phyloP scores from a whole-genome alignment of 179 eudicot genomes.

The Dionaea muscipula region DNA sequence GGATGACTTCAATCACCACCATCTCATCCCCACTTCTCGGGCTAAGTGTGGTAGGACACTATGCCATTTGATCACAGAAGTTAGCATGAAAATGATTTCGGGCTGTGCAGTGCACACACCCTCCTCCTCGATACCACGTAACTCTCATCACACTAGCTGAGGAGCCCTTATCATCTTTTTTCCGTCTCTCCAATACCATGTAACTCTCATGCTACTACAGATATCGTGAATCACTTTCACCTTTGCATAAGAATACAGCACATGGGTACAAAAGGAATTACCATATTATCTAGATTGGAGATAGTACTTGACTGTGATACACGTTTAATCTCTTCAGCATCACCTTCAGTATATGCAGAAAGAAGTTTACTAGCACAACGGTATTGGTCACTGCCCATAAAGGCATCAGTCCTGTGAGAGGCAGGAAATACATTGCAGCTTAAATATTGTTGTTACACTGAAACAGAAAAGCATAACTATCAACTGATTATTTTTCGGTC shows the following conservation, averaged over 20 bases:
- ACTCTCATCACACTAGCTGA: no score
- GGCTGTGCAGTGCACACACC: neutral
- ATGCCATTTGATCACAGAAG: neutral
- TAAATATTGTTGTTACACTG: neutral
- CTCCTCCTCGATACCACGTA: neutral
- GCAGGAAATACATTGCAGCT: neutral
- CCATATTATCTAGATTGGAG: conserved; percentile 57
- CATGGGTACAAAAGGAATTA: conserved; percentile 8
- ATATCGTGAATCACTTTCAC: neutral
- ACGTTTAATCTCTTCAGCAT: conserved; percentile 61
- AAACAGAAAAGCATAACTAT: neutral
- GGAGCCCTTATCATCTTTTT: no score
- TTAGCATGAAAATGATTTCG: neutral
- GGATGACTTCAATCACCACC: neutral
- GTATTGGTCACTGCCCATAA: conserved; percentile 62
- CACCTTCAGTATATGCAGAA: conserved; percentile 62
- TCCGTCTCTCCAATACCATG: neutral
- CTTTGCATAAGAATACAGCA: neutral
- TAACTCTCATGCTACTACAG: neutral
- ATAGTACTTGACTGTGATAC: conserved; percentile 46
- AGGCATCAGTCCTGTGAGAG: conserved; percentile 48
- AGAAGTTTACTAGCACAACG: conserved; percentile 60
- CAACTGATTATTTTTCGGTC: no score
- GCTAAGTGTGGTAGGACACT: neutral
- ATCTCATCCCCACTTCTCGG: neutral